Percentiles rank a stretch among this genome's conserved stretches.
Evolutionary conservation across 768 basidiomycete genomes (phyloP).

Genomic region (Calocybe indica): DNA sequence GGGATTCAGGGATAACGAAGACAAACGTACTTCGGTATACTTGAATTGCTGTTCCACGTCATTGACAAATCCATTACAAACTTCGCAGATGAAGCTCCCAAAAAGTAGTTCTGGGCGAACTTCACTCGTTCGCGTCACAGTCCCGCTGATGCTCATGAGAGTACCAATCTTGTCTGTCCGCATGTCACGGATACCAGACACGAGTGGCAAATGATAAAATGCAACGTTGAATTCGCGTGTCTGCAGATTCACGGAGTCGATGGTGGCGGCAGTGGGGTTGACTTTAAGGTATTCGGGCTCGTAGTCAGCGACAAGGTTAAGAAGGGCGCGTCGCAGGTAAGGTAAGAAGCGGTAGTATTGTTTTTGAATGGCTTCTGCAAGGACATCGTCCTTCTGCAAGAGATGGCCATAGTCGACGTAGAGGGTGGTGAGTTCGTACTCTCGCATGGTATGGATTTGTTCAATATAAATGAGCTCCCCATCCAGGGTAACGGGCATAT

Average conservation of each 20-base stretch:
- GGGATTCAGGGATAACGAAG: not conserved
- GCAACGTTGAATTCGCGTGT: slow-evolving; percentile 94
- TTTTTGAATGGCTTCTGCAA: slow-evolving; percentile 88
- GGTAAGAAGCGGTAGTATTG: slow-evolving; percentile 98
- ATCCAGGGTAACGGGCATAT: slow-evolving; percentile 44
- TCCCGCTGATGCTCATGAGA: slow-evolving; percentile 92
- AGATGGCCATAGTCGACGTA: slow-evolving; percentile 95
- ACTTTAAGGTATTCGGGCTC: slow-evolving; percentile 95
- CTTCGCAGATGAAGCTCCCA: slow-evolving; percentile 90
- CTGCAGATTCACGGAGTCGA: slow-evolving; percentile 82
- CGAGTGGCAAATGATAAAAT: slow-evolving; percentile 91
- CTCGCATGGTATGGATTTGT: slow-evolving; percentile 93
- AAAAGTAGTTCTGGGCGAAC: slow-evolving; percentile 92
- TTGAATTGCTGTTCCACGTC: slow-evolving; percentile 99
- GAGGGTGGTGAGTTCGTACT: slow-evolving; percentile 90
- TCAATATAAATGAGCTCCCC: slow-evolving; percentile 80
- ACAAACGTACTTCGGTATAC: slow-evolving; percentile 79
- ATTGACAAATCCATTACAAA: slow-evolving; percentile 78
- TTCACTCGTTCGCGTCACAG: slow-evolving; percentile 95
- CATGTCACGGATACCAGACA: slow-evolving; percentile 91
- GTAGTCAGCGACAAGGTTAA: slow-evolving; percentile 83
- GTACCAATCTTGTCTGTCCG: slow-evolving; percentile 92
- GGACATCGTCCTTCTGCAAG: slow-evolving; percentile 83
- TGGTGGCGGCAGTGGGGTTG: slow-evolving; percentile 83
- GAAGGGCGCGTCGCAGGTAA: slow-evolving; percentile 85